Percentiles rank a stretch among this genome's conserved stretches.
Conservation (phyloP, 1,139 yeast genomes). For the Candida pseudoviswanathii region DNA sequence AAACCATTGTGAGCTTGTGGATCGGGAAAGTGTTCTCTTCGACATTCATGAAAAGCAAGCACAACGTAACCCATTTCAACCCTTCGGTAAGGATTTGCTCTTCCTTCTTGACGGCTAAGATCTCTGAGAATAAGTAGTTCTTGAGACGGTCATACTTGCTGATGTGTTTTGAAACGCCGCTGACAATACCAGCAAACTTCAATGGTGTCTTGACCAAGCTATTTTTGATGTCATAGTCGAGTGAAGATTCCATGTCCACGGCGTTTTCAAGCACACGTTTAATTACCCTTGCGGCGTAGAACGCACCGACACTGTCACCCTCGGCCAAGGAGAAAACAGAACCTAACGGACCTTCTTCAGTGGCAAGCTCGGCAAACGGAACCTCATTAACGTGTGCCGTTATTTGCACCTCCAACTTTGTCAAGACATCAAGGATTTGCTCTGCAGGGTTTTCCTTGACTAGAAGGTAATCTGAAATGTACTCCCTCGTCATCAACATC, state of each 20-base stretch:
- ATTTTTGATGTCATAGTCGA: conserved; percentile 35
- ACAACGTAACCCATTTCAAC: conserved; percentile 48
- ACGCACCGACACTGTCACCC: conserved; percentile 14
- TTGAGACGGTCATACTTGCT: conserved; percentile 53
- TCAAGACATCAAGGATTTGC: conserved; percentile 6
- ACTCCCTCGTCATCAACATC: conserved; percentile 25
- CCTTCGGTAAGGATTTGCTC: conserved; percentile 45
- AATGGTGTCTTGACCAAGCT: conserved; percentile 35
- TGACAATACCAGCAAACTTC: conserved; percentile 39
- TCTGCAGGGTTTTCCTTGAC: conserved; percentile 5
- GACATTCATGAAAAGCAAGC: conserved; percentile 48
- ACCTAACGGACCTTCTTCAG: conserved; percentile 2
- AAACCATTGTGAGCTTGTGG: conserved; percentile 63
- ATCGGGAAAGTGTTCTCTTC: conserved; percentile 38
- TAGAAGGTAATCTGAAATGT: conserved; percentile 30
- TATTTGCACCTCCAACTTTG: not conserved
- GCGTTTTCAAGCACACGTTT: conserved; percentile 23
- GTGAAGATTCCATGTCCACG: conserved; percentile 30
- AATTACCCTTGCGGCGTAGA: conserved; percentile 32
- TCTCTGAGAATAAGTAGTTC: conserved; percentile 64
- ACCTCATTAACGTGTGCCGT: not conserved
- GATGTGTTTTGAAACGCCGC: conserved; percentile 38
- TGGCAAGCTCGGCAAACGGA: not conserved
- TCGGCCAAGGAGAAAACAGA: conserved; percentile 1
- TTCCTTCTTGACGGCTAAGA: conserved; percentile 53